Conservation (phyloP, 371 early-diverging fungal genomes). For the Mucor velutinosus region DNA sequence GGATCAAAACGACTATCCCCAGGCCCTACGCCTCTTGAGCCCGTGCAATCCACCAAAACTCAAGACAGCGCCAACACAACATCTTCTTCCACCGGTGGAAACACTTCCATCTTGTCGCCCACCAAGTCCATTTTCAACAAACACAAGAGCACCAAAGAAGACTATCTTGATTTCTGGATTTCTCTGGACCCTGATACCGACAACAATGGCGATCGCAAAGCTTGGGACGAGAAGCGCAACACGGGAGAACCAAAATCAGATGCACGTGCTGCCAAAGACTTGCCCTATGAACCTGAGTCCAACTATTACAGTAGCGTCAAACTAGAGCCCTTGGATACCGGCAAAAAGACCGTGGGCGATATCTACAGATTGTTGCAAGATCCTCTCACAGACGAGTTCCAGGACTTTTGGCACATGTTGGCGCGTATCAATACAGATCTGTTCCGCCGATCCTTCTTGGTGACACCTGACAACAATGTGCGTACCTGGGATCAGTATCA, state of each 20-base stretch:
- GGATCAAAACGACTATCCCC: neutral
- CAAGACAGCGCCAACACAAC: neutral
- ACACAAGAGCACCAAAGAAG: conserved; percentile 23
- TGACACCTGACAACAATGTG: conserved; percentile 74
- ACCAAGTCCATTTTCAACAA: conserved; percentile 18
- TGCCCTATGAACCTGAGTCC: neutral
- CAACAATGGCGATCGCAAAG: conserved; percentile 19
- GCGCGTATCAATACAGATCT: conserved; percentile 59
- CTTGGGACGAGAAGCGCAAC: neutral
- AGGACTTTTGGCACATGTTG: conserved; percentile 49
- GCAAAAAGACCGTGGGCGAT: conserved; percentile 11
- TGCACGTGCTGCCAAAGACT: neutral
- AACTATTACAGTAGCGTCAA: conserved; percentile 15
- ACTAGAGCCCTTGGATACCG: neutral
- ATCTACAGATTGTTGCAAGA: conserved; percentile 38
- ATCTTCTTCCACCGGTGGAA: neutral
- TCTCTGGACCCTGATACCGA: conserved; percentile 27
- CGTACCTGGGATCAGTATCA: conserved; percentile 63
- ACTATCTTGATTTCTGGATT: conserved; percentile 29
- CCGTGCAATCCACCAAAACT: neutral
- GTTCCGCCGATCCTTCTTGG: conserved; percentile 64
- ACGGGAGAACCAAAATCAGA: neutral
- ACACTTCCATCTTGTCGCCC: neutral
- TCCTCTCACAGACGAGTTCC: conserved; percentile 58
- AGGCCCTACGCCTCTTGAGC: neutral